phyloP scores from a whole-genome alignment of 345 rosid species.

The Pistacia atlantica region DNA sequence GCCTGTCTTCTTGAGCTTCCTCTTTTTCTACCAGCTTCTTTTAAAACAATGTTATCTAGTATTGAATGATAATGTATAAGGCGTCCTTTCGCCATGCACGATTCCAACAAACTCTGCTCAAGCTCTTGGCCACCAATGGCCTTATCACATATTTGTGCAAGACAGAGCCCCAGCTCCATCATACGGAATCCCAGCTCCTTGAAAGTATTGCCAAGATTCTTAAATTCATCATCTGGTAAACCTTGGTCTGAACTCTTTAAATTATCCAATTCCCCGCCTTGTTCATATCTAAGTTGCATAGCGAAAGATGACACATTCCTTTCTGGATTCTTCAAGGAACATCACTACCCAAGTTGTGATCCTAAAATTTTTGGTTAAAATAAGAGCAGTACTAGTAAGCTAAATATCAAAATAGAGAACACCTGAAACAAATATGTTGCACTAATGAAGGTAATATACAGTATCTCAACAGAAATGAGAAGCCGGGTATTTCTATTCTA shows the following conservation, averaged over 20 bases:
- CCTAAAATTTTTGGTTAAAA: constrained; percentile 38
- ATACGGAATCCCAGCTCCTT: constrained; percentile 73
- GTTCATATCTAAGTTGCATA: constrained; percentile 57
- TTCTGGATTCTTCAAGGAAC: constrained; percentile 77
- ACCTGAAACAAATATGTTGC: not conserved
- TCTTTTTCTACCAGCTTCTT: constrained; percentile 37
- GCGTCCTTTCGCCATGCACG: constrained; percentile 79
- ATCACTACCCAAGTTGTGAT: constrained; percentile 79
- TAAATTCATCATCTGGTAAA: constrained; percentile 41
- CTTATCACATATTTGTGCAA: constrained; percentile 74
- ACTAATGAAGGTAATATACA: not conserved
- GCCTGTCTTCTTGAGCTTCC: constrained; percentile 30
- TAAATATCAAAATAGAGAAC: not conserved
- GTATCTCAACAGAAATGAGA: not conserved
- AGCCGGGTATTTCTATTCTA: too few relatives aligned
- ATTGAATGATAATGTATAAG: constrained; percentile 87
- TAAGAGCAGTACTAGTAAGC: not conserved
- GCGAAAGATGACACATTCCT: constrained; percentile 83
- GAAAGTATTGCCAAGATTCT: constrained; percentile 50
- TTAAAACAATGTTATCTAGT: constrained; percentile 46
- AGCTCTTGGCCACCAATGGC: constrained; percentile 73
- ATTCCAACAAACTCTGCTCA: constrained; percentile 68
- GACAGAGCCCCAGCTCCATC: constrained; percentile 70
- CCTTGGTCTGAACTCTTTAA: constrained; percentile 19
- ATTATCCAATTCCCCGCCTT: constrained; percentile 27